phyloP scores from a whole-genome alignment of 1,284 basidiomycete genomes.

The Wallemia hederae region DNA sequence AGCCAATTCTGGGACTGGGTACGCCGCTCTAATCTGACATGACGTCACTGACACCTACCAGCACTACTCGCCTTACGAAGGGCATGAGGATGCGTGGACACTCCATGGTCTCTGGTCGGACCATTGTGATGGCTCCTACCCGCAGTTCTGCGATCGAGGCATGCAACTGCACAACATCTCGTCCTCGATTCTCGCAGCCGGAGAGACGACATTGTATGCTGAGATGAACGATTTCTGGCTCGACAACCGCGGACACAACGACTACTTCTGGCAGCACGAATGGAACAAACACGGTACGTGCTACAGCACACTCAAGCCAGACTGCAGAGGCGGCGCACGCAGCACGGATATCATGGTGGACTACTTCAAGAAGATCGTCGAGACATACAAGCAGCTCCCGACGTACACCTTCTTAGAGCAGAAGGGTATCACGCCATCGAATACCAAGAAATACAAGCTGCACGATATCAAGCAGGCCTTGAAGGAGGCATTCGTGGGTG shows the following conservation, averaged over 20 bases:
- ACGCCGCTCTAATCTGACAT: background rate
- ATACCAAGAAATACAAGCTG: background rate
- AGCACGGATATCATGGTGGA: background rate
- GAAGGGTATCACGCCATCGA: background rate
- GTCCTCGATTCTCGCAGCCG: background rate
- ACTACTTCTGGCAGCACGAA: background rate
- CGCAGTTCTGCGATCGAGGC: background rate
- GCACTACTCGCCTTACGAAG: background rate
- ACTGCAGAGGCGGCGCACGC: background rate
- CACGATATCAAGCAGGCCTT: background rate
- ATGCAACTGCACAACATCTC: background rate
- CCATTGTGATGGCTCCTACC: background rate
- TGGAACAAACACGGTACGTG: background rate
- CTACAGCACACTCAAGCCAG: background rate
- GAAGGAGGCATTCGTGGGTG: background rate
- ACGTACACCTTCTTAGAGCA: background rate
- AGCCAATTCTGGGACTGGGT: background rate
- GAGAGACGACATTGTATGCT: background rate
- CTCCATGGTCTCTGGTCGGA: background rate
- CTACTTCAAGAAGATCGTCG: background rate
- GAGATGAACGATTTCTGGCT: background rate
- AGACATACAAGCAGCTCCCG: background rate
- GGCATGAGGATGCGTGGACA: background rate
- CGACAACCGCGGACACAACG: background rate
- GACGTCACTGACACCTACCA: background rate